Conservation (phyloP, 1,284 basidiomycete species). For the Rhodofomes roseus region DNA sequence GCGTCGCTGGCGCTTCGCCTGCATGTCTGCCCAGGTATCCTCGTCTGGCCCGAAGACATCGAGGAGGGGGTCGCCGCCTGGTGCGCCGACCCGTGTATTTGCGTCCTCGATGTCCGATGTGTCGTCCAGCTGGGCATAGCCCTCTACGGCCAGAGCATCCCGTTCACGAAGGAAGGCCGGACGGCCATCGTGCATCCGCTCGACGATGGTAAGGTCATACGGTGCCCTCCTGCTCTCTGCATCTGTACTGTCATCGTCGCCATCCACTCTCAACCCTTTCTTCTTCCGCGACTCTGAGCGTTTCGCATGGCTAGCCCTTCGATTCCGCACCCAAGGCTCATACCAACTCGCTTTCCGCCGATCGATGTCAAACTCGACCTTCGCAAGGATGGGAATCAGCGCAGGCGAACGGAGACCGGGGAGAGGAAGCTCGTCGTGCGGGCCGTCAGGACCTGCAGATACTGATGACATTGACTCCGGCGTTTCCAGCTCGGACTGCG, state of each 20-base stretch:
- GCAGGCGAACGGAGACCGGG: slow-evolving; percentile 61
- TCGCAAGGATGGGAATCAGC: slow-evolving; percentile 77
- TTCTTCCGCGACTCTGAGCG: slow-evolving; percentile 39
- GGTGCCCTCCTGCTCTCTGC: slow-evolving; percentile 31
- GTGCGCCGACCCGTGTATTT: slow-evolving; percentile 17
- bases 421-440: slow-evolving; percentile 51
- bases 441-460: slow-evolving; percentile 25
- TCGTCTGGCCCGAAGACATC: slow-evolving; percentile 57
- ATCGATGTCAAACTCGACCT: slow-evolving; percentile 87
- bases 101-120: slow-evolving; percentile 20
- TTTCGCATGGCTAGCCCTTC: slow-evolving; percentile 40
- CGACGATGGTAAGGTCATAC: slow-evolving; percentile 48
- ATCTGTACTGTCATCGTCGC: slow-evolving; percentile 11
- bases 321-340: slow-evolving; percentile 69
- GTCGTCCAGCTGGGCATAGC: slow-evolving; percentile 11
- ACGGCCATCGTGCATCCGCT: slow-evolving; percentile 39
- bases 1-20: slow-evolving; percentile 26
- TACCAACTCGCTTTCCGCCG: slow-evolving; percentile 75
- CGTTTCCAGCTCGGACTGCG: slow-evolving; percentile 46
- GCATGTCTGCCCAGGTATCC: slow-evolving; percentile 59
- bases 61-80: slow-evolving; percentile 36
- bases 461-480: slow-evolving; percentile 53
- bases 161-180: slow-evolving; percentile 25
- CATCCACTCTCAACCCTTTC: slow-evolving; percentile 19
- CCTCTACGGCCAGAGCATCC: slow-evolving; percentile 17